Evolutionary conservation across 495 filamentous ascomycete species (phyloP).

Genomic region (Margaritispora aquatica): DNA sequence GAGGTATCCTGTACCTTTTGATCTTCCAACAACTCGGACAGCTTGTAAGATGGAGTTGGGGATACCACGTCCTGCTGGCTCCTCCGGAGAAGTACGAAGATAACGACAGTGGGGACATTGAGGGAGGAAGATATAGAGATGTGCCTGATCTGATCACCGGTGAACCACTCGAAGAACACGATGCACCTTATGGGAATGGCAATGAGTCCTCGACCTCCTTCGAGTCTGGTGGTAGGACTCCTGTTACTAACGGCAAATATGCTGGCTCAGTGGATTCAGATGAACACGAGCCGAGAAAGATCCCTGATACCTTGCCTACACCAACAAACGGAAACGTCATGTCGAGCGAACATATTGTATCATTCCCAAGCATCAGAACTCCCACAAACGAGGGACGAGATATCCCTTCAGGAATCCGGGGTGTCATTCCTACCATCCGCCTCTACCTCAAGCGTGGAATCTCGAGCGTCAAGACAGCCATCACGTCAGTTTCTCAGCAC

Average conservation of each 20-base stretch:
- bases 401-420: constrained; percentile 19
- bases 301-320: constrained; percentile 19
- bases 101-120: constrained; percentile 41
- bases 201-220: constrained; percentile 14
- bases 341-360: constrained; percentile 22
- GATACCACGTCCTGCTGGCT: constrained; percentile 85
- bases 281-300: constrained; percentile 13
- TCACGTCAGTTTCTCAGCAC: not conserved
- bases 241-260: constrained; percentile 20
- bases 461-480: constrained; percentile 1
- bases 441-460: constrained; percentile 6
- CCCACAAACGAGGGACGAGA: constrained; percentile 16
- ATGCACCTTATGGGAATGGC: constrained; percentile 18
- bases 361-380: constrained; percentile 26
- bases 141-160: constrained; percentile 36
- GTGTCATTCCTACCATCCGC: constrained; percentile 16
- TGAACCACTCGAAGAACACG: constrained; percentile 21
- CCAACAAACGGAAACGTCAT: constrained; percentile 27
- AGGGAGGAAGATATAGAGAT: constrained; percentile 67
- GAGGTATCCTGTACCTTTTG: constrained; percentile 89
- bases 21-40: constrained; percentile 98
- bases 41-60: constrained; percentile 96
- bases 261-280: constrained; percentile 23
- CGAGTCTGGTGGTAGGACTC: constrained; percentile 25
- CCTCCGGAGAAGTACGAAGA: constrained; percentile 65